These are phyloP conservation scores for Eucalyptus tenuipes DNA, from an alignment of 345 rosid species.

Conservation along the genomic window DNA sequence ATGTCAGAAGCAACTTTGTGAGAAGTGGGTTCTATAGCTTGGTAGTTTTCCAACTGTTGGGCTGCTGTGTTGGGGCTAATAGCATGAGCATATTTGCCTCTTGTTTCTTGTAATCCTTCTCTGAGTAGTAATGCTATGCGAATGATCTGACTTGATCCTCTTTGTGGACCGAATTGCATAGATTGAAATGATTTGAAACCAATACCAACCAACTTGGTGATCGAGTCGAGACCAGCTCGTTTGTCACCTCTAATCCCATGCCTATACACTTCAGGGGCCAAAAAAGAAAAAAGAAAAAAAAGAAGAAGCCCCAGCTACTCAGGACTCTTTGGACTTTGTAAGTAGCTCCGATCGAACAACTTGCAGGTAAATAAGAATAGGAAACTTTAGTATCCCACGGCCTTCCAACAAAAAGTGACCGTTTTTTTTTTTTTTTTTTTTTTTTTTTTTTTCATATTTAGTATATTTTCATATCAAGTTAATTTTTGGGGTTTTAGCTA, in stretches of 20 bases:
- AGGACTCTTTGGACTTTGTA: not conserved
- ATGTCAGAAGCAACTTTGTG: not conserved
- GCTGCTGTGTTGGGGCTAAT: not conserved
- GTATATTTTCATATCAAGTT: not conserved
- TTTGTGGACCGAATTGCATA: not conserved
- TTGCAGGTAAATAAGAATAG: not conserved
- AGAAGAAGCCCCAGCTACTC: not conserved
- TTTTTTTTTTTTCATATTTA: not conserved
- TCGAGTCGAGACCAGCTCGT: not conserved
- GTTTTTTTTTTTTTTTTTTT: not conserved
- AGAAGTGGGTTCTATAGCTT: not conserved
- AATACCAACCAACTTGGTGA: not conserved
- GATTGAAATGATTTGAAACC: not conserved
- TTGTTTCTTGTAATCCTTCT: not conserved
- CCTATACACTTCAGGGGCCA: not conserved
- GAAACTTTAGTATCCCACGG: not conserved
- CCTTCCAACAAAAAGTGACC: not conserved
- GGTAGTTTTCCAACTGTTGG: not conserved
- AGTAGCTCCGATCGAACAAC: not conserved
- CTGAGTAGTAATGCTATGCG: not conserved
- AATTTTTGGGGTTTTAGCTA: not conserved
- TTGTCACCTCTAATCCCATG: not conserved
- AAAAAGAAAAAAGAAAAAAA: not conserved
- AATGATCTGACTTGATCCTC: not conserved
- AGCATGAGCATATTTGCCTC: not conserved